Base-by-base conservation (phyloP, 1,139 yeast species). In the Ogataea hybrid region DNA sequence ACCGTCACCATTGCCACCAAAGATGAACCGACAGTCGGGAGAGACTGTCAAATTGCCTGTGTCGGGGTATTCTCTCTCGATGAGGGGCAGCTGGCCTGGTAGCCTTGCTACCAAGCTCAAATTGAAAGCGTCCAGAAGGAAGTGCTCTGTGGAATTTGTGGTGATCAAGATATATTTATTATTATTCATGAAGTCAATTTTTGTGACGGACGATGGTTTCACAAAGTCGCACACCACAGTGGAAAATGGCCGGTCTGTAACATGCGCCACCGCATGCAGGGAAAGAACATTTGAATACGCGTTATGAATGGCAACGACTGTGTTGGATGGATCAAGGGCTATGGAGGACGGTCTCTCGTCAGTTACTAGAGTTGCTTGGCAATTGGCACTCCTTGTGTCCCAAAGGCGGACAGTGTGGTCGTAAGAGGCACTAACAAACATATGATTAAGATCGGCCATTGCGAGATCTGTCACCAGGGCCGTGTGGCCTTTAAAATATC, bases 401-500 rank as follows among this genome's bases (percentile, higher is more conserved):
- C 98, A 92, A 6, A 86, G 51, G 50, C 94, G 77, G 3, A 89
- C 87, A 0, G 96, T 79, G 42, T 83, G 75, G 61, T 94, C 99
- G 46, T 73, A 61, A 2, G 95, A 75, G 0, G 92, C 73, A 23
- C 90, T 79, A 6, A 88, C 54, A 52, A 89, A 78, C 9, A 75
- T 64, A 55, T 87, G 90, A 42, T 76, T 72, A 3, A 80, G 66
- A 0, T 97, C 97, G 33, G 83, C 77, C 50, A 89, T 79, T 57
- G 87, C 89, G 6, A 92, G 64, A 6, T 78, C 72, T 2, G 77
- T 75, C 10, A 92, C 97, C 49, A 79, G 75, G 16, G 76, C 84
- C 40, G 80, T 80, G 62, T 92, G 99, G 2, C 97, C 97, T 49
- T 75, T 75, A 65, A 88, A 92, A 62, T 90, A 92, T 41, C 96